Evolutionary conservation across 495 filamentous ascomycete species (phyloP).

Genomic region (Aspergillus biplanus): DNA sequence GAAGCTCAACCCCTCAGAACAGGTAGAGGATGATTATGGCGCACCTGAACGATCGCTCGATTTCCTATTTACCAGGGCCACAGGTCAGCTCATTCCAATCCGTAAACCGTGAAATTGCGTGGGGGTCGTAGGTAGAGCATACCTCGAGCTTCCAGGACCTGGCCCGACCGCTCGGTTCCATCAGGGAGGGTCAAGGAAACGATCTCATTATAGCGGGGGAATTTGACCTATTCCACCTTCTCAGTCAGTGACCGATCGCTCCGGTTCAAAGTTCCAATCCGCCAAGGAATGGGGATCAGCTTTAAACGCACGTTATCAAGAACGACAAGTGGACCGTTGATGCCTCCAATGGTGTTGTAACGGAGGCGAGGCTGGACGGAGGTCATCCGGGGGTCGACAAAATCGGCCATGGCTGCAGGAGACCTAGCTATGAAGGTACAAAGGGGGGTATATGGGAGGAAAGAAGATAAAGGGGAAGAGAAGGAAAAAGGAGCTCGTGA

Average conservation of each 20-base stretch:
- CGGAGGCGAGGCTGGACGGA: constrained; percentile 81
- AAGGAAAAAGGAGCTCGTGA: constrained; percentile 13
- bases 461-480: not conserved
- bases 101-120: not conserved
- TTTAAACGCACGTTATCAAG: constrained; percentile 77
- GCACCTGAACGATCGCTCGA: constrained; percentile 89
- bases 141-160: constrained; percentile 98
- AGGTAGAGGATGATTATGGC: constrained; percentile 4
- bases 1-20: too few species aligned
- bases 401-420: constrained; percentile 58
- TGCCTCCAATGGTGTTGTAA: constrained; percentile 98
- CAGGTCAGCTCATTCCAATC: constrained; percentile 17
- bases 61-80: constrained; percentile 58
- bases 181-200: constrained; percentile 94
- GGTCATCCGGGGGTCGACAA: constrained; percentile 78
- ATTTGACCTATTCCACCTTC: constrained; percentile 74
- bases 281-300: not conserved
- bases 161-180: constrained; percentile 89
- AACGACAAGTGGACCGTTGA: constrained; percentile 97
- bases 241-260: not conserved
- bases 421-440: not conserved
- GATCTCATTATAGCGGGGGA: constrained; percentile 96
- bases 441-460: not conserved
- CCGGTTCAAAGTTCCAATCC: not conserved
- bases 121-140: constrained; percentile 25